Evolutionary conservation across 2,329 filamentous ascomycete species (phyloP), one percentile per base, ranked within the genome.

Genomic region (Coniochaeta hoffmannii): DNA sequence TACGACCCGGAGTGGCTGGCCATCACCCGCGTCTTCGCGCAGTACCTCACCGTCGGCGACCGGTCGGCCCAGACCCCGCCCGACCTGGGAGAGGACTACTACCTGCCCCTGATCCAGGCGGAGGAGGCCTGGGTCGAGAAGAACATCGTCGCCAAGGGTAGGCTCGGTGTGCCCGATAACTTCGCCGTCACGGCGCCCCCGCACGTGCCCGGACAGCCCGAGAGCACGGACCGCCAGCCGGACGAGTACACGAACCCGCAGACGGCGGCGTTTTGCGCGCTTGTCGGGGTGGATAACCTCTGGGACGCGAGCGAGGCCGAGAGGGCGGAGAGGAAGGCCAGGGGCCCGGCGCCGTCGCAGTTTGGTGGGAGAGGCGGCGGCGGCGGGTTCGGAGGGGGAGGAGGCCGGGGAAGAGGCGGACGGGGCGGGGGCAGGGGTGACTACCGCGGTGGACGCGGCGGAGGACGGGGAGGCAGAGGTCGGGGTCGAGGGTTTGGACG

Each of bases 1-100:
- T 97, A 99, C 67, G 94, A 99, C 69, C 83, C 86, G 11, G 94
- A 99, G 73, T 99, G 93, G 93, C 84, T 99, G 8, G 88, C 94
- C 41, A 97, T 99, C 60, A 92, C 87, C 12, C 88, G 93, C 41
- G 87, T 85, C 8, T 95, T 97, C 65, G 83, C 88, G 38, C 63
- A 76, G 3, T 77, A 83, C 38, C 76, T 94, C 1, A 70, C 74
- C 1, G 73, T 93, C 35, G 88, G 89, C 56, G 76, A 87, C 59
- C 76, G 76, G 5, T 66, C 72, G 8, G 77, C 80, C 1, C 69
- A 71, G 36, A 70, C 80, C 0, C 77, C 87, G 0, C 68, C 73
- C 1, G 78, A 95, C 64, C 74, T 82, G 26, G 88, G 89, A 19
- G 84, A 95, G 68, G 80, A 76, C 2, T 72, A 79, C 53, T 96